Evolutionary conservation across 2,329 filamentous ascomycete species (phyloP), one percentile per base, ranked within the genome.

Genomic region (Pseudocercospora vitis): DNA sequence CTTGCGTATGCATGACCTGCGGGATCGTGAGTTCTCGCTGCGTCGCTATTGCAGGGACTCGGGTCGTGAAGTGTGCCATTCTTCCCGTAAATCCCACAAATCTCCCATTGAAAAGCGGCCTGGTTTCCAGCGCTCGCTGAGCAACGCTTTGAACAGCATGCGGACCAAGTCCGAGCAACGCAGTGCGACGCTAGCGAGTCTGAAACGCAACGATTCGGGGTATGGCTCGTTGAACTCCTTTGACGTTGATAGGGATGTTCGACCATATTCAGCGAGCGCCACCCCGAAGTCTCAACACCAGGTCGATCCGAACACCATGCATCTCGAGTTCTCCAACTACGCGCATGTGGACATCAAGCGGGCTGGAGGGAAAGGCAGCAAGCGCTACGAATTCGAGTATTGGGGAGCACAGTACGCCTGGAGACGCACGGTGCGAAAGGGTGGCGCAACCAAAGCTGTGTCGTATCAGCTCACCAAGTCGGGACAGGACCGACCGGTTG

Each of bases 271-370:
- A 3, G 44, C 48, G 14, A 40, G 47, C 28, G 29, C 50, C n/a
- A 48, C 57, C 16, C 33, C 51, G 5, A 54, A 49, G 21, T 23
- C 48, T 6, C 50, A 55, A 31, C 46, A 53, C 11, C 49, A 35
- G 8, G 46, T 54, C 11, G 42, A 53, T 5, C 52, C 49, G 24
- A 90, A 95, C 70, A 86, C 81, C 29, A 88, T 92, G 70, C 89
- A 91, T 73, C 81, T 99, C 28, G 92, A 97, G 70, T 99, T 96
- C 70, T 95, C 90, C 61, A 99, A 97, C 75, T 99, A 99, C 70
- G 92, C 92, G 2, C 90, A 94, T 64, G 84, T 97, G 33, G 88
- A 96, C 60, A 75, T 99, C 47, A 84, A 82, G 62, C 83, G 89
- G 35, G 79, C 82, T 19, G 87, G 87, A 5, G 76, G 80, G 47